A percentile compares a stretch with the other conserved stretches of the same genome.
phyloP scores from a whole-genome alignment of 2,329 filamentous ascomycete genomes.

The Epichloe bromicola region DNA sequence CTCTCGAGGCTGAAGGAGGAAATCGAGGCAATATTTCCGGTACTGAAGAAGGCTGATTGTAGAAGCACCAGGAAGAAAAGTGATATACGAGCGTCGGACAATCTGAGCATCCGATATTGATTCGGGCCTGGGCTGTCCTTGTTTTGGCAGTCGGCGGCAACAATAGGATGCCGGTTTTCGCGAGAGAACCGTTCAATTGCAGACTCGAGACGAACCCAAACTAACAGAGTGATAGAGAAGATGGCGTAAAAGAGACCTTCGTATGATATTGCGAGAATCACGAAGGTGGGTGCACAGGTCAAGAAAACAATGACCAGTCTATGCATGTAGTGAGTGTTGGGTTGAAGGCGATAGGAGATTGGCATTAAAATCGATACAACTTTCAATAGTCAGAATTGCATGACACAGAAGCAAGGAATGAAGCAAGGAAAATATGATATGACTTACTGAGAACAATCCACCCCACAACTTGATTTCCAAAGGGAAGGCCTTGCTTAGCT shows the following conservation, averaged over 20 bases:
- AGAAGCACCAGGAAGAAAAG: slow-evolving; percentile 93
- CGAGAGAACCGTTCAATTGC: not conserved
- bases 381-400: slow-evolving; percentile 17
- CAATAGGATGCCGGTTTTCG: not conserved
- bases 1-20: slow-evolving; percentile 90
- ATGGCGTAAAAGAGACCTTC: slow-evolving; percentile 92
- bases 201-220: slow-evolving; percentile 78
- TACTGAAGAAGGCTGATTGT: slow-evolving; percentile 93
- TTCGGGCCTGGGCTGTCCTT: slow-evolving; percentile 1
- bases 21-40: slow-evolving; percentile 87
- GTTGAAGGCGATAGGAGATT: slow-evolving; percentile 64
- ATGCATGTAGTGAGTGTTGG: slow-evolving; percentile 82
- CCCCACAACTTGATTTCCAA: slow-evolving; percentile 77
- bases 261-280: slow-evolving; percentile 94
- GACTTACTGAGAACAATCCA: slow-evolving; percentile 63
- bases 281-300: slow-evolving; percentile 83
- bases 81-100: slow-evolving; percentile 77
- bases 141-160: not conserved
- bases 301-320: slow-evolving; percentile 81
- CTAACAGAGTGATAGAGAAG: slow-evolving; percentile 69
- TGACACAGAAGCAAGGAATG: not conserved
- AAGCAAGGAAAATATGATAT: not conserved
- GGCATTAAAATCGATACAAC: slow-evolving; percentile 67
- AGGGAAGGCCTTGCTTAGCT: slow-evolving; percentile 69
- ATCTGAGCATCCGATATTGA: slow-evolving; percentile 50